A percentile compares a stretch with the other conserved stretches of the same genome.
Conservation (phyloP, 148 eudicot genomes). For the Camellia japonica region DNA sequence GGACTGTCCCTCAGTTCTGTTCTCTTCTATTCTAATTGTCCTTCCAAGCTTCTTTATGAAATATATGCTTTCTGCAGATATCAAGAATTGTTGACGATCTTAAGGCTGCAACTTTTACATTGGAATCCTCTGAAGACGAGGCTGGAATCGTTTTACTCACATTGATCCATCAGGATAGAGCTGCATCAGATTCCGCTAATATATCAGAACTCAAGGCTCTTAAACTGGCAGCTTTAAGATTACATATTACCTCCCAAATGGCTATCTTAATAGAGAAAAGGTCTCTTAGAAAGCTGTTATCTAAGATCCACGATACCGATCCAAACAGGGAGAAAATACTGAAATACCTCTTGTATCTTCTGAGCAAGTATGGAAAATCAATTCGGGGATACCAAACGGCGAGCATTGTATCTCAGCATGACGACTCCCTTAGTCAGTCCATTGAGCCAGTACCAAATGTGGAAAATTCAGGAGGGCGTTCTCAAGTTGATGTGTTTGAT, state of each 20-base stretch:
- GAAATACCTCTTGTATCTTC: conserved; percentile 33
- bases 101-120: conserved; percentile 23
- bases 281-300: conserved; percentile 35
- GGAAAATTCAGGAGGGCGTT: background rate
- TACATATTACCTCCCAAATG: conserved; percentile 34
- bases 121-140: conserved; percentile 45
- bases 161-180: conserved; percentile 34
- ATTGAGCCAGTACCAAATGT: background rate
- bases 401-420: background rate
- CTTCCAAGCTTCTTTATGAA: background rate
- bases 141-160: conserved; percentile 45
- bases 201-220: conserved; percentile 36
- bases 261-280: conserved; percentile 48
- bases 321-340: conserved; percentile 30
- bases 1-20: background rate
- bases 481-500: conserved; percentile 1
- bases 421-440: background rate
- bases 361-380: conserved; percentile 34
- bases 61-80: conserved; percentile 30
- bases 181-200: conserved; percentile 24
- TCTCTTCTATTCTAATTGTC: background rate
- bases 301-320: conserved; percentile 27
- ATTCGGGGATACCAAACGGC: conserved; percentile 15
- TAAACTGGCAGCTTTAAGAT: conserved; percentile 41
- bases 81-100: conserved; percentile 32